Conservation (phyloP, 129 eudicot genomes). For the Flaveria bidentis region DNA sequence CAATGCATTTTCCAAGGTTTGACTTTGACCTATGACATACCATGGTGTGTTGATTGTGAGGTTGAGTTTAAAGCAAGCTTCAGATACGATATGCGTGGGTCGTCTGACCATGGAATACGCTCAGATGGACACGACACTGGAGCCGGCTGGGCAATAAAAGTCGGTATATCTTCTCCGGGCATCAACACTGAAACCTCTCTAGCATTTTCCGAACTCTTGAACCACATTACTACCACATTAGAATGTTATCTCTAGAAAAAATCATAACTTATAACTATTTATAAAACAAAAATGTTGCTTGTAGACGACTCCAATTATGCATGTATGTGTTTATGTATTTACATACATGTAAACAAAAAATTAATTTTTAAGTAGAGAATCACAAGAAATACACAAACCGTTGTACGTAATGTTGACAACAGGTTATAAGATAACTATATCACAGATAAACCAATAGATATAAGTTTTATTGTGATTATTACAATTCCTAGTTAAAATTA, state of each 20-base stretch:
- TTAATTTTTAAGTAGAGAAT: neutral
- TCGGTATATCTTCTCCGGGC: slow-evolving; percentile 87
- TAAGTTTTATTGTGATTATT: too few relatives aligned
- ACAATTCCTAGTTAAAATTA: too few relatives aligned
- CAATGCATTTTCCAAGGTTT: slow-evolving; percentile 21
- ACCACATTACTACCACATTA: neutral
- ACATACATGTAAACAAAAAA: neutral
- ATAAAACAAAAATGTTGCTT: neutral
- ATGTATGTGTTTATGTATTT: neutral
- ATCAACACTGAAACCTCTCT: slow-evolving; percentile 78
- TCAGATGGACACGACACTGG: slow-evolving; percentile 76
- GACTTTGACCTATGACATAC: slow-evolving; percentile 12
- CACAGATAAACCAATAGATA: neutral
- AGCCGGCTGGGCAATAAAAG: slow-evolving; percentile 88
- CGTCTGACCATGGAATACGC: slow-evolving; percentile 65
- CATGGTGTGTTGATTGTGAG: slow-evolving; percentile 24
- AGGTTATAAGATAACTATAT: too few relatives aligned
- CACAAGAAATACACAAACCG: too few relatives aligned
- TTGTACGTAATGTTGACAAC: too few relatives aligned
- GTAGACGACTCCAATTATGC: neutral
- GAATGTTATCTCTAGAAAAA: neutral
- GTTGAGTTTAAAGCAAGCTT: slow-evolving; percentile 33
- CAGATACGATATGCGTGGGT: slow-evolving; percentile 25
- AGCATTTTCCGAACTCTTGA: slow-evolving; percentile 58
- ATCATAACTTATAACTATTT: neutral